Base-by-base conservation (phyloP, 352 stramenopile species). In the Sclerospora graminicola region DNA sequence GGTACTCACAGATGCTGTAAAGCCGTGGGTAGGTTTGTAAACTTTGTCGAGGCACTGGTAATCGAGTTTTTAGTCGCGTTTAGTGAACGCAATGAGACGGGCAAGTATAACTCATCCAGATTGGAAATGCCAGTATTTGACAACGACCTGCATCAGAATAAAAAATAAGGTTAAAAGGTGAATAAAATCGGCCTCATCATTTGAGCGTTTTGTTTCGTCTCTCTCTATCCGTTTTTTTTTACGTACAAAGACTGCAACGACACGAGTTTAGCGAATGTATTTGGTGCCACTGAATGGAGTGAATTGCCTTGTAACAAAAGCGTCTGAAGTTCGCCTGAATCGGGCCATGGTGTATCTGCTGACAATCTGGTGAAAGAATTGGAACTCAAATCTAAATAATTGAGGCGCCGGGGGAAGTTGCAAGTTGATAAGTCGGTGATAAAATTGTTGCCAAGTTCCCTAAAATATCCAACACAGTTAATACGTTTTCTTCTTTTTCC, bases 51-150 rank as follows among this genome's bases (percentile, higher is more conserved):
- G 21, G 58, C 50, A 26, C 57, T 77, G 2, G 60, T 66, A 21
- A 85, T 61, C 0, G 51, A 51, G 41, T 85, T 85, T n/a, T 57
- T 57, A 21, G 61, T 82, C 36, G 60, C 57, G 24, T 82, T 81
- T 21, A 86, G 39, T 18, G 54, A 67, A 8, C 48, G 61, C 19
- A 86, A 41, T 0, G 66, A 67, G 5, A 67, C 29, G 14, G 60
- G 73, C 44, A 85, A 43, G 20, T 62, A 26, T 1, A 71, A 38
- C 5, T 64, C 47, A 35, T 69, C 60, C 28, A 77, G 51, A 21
- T 58, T 73, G 30, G 61, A 62, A 31, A 85, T 57, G 4, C 66
- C 59, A 1, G 63, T 81, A 19, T 43, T 80, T n/a, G 59, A 69
- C 10, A 79, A 44, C 14, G 67, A 79, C 9, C 62, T 72, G 43